These are phyloP conservation scores for Penicillium arizonense DNA, from an alignment of 495 filamentous ascomycete species.

Conservation along the genomic window DNA sequence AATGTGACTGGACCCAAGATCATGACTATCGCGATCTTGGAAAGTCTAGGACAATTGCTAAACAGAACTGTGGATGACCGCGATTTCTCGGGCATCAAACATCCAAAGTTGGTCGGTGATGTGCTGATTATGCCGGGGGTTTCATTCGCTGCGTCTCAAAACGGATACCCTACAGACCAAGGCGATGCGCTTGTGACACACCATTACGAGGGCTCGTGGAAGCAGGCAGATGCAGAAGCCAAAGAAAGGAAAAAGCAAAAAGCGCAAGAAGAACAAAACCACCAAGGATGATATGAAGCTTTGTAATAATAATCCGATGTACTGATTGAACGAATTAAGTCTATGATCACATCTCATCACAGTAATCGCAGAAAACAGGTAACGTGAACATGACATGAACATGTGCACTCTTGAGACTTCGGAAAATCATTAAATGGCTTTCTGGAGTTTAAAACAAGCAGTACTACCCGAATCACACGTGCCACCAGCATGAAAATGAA, in stretches of 20 bases:
- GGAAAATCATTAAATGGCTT: too few relatives aligned
- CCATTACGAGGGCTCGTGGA: conserved; percentile 35
- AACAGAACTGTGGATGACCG: conserved; percentile 20
- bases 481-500: too few relatives aligned
- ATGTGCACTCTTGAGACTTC: too few relatives aligned
- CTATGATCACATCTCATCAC: too few relatives aligned
- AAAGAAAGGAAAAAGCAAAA: conserved; percentile 19
- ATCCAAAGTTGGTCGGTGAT: conserved; percentile 37
- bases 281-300: neutral
- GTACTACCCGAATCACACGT: too few relatives aligned
- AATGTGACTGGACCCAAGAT: conserved; percentile 39
- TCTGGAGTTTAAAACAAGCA: too few relatives aligned
- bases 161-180: conserved; percentile 25
- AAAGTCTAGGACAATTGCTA: conserved; percentile 24
- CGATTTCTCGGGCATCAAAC: conserved; percentile 27
- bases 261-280: neutral
- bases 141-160: conserved; percentile 37
- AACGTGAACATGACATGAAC: too few relatives aligned
- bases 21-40: conserved; percentile 35
- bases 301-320: too few relatives aligned
- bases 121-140: conserved; percentile 40
- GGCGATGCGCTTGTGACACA: conserved; percentile 30
- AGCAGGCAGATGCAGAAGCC: conserved; percentile 18
- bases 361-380: too few relatives aligned
- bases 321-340: too few relatives aligned